Evolutionary conservation across 371 early-diverging fungal species (phyloP).

Genomic region (Lichtheimia corymbifera): DNA sequence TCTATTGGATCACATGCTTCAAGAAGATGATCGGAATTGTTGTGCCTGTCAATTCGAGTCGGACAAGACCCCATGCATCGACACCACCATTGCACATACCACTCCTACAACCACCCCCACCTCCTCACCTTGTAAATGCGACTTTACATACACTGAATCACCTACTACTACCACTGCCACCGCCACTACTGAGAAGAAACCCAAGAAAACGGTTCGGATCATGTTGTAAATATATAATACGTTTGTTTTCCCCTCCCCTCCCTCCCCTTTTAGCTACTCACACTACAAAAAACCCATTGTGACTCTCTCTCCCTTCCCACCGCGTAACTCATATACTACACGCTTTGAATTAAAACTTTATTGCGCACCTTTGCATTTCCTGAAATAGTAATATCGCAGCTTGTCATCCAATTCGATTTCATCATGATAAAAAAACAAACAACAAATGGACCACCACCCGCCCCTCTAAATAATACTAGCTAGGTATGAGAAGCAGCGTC

Average conservation of each 20-base stretch:
- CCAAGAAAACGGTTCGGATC: slow-evolving; percentile 7
- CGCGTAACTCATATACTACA: too few relatives aligned
- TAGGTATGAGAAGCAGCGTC: too few relatives aligned
- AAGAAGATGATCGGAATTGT: slow-evolving; percentile 14
- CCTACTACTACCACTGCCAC: not conserved
- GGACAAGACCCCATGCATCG: not conserved
- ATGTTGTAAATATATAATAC: slow-evolving; percentile 6
- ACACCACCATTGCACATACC: not conserved
- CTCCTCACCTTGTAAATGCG: slow-evolving; percentile 14
- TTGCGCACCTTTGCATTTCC: too few relatives aligned
- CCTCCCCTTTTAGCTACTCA: not conserved
- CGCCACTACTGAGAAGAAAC: not conserved
- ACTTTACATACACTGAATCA: slow-evolving; percentile 8
- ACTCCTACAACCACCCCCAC: not conserved
- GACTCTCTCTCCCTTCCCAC: not conserved
- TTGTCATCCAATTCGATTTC: too few relatives aligned
- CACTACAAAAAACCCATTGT: not conserved
- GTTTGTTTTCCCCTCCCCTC: not conserved
- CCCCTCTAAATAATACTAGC: too few relatives aligned
- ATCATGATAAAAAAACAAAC: too few relatives aligned
- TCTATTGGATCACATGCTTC: slow-evolving; percentile 2
- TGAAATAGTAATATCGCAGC: too few relatives aligned
- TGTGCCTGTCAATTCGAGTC: slow-evolving; percentile 17
- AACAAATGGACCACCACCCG: too few relatives aligned
- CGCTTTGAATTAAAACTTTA: too few relatives aligned